Conservation (phyloP, 164 flowering plant genomes). For the Houttuynia cordata region DNA sequence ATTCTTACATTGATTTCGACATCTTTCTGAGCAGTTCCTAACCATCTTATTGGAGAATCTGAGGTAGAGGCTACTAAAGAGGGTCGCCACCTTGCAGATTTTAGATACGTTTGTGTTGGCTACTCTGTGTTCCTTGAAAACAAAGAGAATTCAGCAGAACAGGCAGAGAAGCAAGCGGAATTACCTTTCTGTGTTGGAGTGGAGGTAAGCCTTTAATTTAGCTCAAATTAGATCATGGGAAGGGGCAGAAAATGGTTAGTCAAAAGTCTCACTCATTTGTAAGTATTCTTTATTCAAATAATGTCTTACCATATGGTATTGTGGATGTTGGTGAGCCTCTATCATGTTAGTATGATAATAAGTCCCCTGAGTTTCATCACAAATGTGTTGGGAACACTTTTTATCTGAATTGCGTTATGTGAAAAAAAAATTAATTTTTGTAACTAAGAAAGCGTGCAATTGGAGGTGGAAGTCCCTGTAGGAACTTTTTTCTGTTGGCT, state of each 20-base stretch:
- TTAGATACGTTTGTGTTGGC: conserved; percentile 57
- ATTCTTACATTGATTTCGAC: neutral
- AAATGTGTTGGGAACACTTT: neutral
- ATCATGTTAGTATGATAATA: neutral
- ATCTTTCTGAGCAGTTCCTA: conserved; percentile 28
- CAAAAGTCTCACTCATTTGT: neutral
- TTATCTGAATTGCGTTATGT: too few species aligned
- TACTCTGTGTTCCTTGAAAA: conserved; percentile 43
- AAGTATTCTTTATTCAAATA: neutral
- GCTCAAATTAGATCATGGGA: neutral
- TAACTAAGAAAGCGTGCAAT: too few species aligned
- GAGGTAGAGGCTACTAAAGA: conserved; percentile 51
- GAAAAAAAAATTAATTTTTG: too few species aligned
- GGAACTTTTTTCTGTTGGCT: too few species aligned
- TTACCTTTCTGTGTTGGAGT: conserved; percentile 58
- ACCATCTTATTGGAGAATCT: conserved; percentile 31
- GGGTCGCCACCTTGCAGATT: conserved; percentile 39
- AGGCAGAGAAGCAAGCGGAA: conserved; percentile 20
- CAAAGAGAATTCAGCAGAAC: conserved; percentile 19
- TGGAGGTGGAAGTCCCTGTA: too few species aligned
- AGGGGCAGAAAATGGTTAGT: neutral
- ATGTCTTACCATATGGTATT: too few species aligned
- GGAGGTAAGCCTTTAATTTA: conserved; percentile 30
- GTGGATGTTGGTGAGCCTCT: neutral
- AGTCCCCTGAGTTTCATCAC: too few species aligned